Base-by-base conservation (phyloP, 345 rosid species). In the Erodium maritimum region DNA sequence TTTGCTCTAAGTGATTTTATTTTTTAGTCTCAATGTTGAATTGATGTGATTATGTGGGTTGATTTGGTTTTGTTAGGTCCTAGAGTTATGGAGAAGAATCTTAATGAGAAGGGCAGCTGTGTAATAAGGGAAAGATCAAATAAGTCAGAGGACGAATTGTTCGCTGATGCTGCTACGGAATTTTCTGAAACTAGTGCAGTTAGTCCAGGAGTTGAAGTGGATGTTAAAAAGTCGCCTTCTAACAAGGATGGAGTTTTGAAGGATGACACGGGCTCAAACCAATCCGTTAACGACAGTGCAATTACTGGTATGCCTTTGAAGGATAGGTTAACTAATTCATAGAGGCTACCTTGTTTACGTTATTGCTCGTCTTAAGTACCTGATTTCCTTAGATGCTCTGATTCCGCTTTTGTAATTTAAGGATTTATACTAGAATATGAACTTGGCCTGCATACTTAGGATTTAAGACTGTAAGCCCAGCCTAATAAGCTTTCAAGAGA, bases 151-250 rank as follows among this genome's bases (percentile, higher is more conserved):
- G 80, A 80, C 58, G 93, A 86, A 7, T 77, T 69, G 2, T 84
- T 80, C 65, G 54, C 86, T 0, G 96, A 88, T 78, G 96, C 96
- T 59, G 71, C 56, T 54, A 58, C 71, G 0, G 85, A 86, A 17
- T 91, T 91, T 64, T 59, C 65, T 0, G 86, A 78, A 5, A 22
- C 20, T 19, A 21, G 62, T 52, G 68, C 69, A 23, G 53, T 60
- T 23, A 25, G 54, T 59, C 52, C 45, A 20, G 71, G 50, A 62
- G 54, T 23, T 12, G 69, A 61, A 56, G 57, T 62, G 59, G 74
- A 34, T 42, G 74, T 48, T 55, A 75, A 46, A 64, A 69, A 65
- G 19, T 50, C 56, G 4, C 58, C 52, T 23, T 42, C 34, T 33
- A 34, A 23, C 21, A 19, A 18, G 2, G 68, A 58, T 45, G 60